Conservation (phyloP, 352 stramenopile genomes). For the Thraustochytrium sp. region DNA sequence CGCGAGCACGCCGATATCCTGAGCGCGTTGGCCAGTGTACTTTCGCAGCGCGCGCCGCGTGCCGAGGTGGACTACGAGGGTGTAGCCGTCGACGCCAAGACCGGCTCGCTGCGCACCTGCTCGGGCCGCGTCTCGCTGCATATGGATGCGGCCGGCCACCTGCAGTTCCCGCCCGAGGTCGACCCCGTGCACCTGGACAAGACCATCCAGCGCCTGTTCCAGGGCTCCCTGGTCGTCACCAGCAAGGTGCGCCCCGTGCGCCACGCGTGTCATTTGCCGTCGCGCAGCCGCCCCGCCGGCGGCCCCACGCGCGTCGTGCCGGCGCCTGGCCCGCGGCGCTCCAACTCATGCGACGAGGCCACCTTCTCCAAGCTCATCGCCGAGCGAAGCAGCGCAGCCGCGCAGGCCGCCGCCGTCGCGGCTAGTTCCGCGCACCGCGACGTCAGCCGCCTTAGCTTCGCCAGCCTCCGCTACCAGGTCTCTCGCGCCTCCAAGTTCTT, state of each 20-base stretch:
- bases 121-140: neutral
- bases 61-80: conserved; percentile 1
- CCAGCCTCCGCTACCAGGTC: neutral
- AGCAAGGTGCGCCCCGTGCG: neutral
- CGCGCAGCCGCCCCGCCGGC: neutral
- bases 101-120: neutral
- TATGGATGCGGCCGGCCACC: neutral
- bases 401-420: neutral
- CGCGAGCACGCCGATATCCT: neutral
- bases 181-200: neutral
- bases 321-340: neutral
- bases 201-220: neutral
- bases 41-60: neutral
- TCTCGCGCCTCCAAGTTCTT: neutral
- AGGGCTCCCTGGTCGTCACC: neutral
- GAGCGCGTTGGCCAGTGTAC: neutral
- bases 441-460: neutral
- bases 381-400: neutral
- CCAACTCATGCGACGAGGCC: neutral
- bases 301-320: neutral
- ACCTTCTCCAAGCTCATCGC: neutral
- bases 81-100: neutral
- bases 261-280: neutral
- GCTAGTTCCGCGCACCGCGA: neutral
- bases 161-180: neutral